Conservation (phyloP, 139 green algal species). For the Eudorina sp. region DNA sequence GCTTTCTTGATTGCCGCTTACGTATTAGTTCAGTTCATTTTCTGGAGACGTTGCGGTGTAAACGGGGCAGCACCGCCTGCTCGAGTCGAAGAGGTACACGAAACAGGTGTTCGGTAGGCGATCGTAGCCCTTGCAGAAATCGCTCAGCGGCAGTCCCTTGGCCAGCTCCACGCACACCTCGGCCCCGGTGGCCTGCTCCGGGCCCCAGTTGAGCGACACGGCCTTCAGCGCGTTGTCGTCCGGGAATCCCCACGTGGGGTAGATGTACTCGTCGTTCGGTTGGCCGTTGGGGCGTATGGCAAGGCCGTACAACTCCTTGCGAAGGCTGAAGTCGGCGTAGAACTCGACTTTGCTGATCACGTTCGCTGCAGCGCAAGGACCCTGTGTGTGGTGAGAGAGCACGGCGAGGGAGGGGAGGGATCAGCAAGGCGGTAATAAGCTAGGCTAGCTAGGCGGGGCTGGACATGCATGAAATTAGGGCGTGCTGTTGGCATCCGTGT, state of each 20-base stretch:
- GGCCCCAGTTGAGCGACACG: background rate
- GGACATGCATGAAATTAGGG: no score
- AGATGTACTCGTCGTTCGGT: background rate
- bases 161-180: conserved; percentile 1
- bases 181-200: background rate
- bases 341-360: background rate
- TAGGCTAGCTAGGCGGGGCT: no score
- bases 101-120: background rate
- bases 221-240: background rate
- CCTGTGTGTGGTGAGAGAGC: background rate
- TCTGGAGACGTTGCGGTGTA: background rate
- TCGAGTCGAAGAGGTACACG: background rate
- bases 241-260: background rate
- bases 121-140: background rate
- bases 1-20: background rate
- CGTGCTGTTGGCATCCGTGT: no score
- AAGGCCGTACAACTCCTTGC: background rate
- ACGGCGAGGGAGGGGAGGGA: no score
- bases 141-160: background rate
- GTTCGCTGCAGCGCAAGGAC: background rate
- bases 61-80: background rate
- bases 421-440: no score
- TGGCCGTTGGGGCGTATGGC: background rate
- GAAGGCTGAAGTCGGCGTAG: background rate
- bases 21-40: background rate